A percentile compares a stretch with the other conserved stretches of the same genome.
These are phyloP conservation scores for Suillus cothurnatus DNA, from an alignment of 768 basidiomycete species.

Conservation along the genomic window DNA sequence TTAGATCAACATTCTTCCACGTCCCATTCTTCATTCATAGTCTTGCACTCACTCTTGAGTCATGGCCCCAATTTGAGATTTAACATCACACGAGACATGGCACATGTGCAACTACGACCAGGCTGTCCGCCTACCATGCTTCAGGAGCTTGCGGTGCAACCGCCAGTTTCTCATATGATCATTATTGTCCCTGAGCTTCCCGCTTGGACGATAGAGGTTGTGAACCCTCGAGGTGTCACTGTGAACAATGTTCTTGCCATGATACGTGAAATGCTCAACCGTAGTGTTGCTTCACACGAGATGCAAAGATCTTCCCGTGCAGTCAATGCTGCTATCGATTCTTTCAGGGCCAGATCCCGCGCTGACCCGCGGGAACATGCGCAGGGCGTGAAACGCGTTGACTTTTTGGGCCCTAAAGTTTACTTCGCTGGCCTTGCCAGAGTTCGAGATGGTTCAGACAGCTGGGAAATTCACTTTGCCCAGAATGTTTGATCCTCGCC, in stretches of 20 bases:
- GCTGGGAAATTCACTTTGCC: constrained; percentile 33
- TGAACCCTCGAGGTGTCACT: constrained; percentile 28
- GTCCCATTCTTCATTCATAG: constrained; percentile 13
- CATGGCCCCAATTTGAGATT: constrained; percentile 22
- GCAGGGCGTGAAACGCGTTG: constrained; percentile 43
- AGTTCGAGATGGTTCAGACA: constrained; percentile 27
- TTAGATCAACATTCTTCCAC: constrained; percentile 15
- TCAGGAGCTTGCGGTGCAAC: constrained; percentile 25
- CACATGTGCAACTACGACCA: constrained; percentile 22
- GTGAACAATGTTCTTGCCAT: constrained; percentile 31
- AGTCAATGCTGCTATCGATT: constrained; percentile 32
- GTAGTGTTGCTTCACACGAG: constrained; percentile 27
- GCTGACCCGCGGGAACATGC: constrained; percentile 36
- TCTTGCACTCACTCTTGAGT: constrained; percentile 29
- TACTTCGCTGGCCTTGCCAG: constrained; percentile 34
- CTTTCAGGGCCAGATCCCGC: constrained; percentile 29
- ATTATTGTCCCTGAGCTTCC: constrained; percentile 27
- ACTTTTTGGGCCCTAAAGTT: constrained; percentile 36
- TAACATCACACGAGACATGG: constrained; percentile 29
- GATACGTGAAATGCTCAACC: constrained; percentile 29
- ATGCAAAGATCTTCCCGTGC: constrained; percentile 13
- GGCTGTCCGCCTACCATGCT: constrained; percentile 22
- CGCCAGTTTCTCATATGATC: constrained; percentile 17
- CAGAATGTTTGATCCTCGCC: constrained; percentile 19
- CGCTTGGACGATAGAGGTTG: constrained; percentile 33